Base-by-base conservation (phyloP, 306 rosid genomes). In the Lupinus albus region DNA sequence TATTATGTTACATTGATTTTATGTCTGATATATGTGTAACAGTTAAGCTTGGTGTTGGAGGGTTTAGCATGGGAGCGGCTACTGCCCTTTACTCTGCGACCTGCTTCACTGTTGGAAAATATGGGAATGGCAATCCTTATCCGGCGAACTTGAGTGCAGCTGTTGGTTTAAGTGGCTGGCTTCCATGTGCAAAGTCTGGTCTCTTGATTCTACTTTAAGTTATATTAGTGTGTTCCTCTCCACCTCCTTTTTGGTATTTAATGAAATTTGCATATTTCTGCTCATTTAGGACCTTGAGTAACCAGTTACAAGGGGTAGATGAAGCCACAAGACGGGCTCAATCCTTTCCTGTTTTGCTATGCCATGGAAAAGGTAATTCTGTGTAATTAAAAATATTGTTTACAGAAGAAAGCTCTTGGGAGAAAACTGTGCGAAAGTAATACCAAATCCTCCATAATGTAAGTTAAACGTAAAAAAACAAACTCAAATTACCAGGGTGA, bases 11-110 rank as follows among this genome's bases (percentile, higher is more conserved):
- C 57, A 28, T 63, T 67, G 1, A 44, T 70, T 59, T 57, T 61
- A 17, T 52, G 65, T 69, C 17, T 56, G 38, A 12, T 55, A 11
- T 67, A 20, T 35, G 7, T 80, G 65, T 67, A 28, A 58, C 87
- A 93, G 99, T 93, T 77, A 90, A 93, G 75, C 97, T 93, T 76
- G 96, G 92, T 38, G 89, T 93, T 59, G 99, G 99, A 61, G 99
- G 99, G 52, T 93, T 93, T 82, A 93, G 99, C 78, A 90, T 93
- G 99, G 99, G 99, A 76, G 96, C 96, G 28, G 99, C 96, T 65
- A 86, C 91, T 4, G 97, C 97, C 47, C 88, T 93, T 55, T 90
- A 93, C 80, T 88, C 97, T 0, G 96, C 84, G 6, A 79, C 89
- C 71, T 90, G 96, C 85, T 89, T 82, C 70, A 45, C 84, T 38